Percentiles rank a stretch among this genome's conserved stretches.
These are phyloP conservation scores for Poronia punctata DNA, from an alignment of 495 filamentous ascomycete species.

Conservation along the genomic window DNA sequence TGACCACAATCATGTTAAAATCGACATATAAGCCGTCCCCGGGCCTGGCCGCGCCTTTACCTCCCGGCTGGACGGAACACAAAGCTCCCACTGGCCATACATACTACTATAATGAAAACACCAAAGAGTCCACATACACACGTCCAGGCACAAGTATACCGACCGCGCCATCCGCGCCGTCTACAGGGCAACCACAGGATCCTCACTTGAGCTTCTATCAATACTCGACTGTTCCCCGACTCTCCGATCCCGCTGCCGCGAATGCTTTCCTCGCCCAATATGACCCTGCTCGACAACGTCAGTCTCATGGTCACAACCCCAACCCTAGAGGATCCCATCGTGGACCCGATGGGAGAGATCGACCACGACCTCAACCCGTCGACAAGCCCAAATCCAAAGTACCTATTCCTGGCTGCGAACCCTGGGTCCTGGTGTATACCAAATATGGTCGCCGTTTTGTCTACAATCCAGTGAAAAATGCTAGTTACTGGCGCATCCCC, in stretches of 20 bases:
- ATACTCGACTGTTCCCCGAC: constrained; percentile 38
- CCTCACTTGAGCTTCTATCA: constrained; percentile 36
- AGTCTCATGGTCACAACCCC: constrained; percentile 18
- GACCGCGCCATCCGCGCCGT: constrained; percentile 17
- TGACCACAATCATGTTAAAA: constrained; percentile 45
- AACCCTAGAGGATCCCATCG: constrained; percentile 26
- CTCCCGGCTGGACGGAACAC: constrained; percentile 85
- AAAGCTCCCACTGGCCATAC: constrained; percentile 81
- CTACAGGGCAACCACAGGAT: constrained; percentile 15
- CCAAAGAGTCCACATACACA: constrained; percentile 82
- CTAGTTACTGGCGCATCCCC: constrained; percentile 91
- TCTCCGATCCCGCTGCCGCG: constrained; percentile 37
- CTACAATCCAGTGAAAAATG: constrained; percentile 71
- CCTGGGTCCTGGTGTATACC: constrained; percentile 92
- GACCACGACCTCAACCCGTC: constrained; percentile 54
- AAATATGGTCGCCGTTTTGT: constrained; percentile 83
- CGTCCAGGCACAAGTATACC: constrained; percentile 47
- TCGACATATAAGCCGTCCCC: constrained; percentile 52
- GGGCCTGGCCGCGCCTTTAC: constrained; percentile 47
- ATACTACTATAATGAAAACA: constrained; percentile 84
- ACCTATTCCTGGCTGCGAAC: constrained; percentile 68
- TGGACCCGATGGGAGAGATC: constrained; percentile 40
- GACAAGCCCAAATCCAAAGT: constrained; percentile 81
- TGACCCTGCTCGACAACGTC: constrained; percentile 22
- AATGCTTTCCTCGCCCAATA: constrained; percentile 44